A percentile compares a stretch with the other conserved stretches of the same genome.
Evolutionary conservation across 2,329 filamentous ascomycete species (phyloP).

Genomic region (Aspergillus felis): DNA sequence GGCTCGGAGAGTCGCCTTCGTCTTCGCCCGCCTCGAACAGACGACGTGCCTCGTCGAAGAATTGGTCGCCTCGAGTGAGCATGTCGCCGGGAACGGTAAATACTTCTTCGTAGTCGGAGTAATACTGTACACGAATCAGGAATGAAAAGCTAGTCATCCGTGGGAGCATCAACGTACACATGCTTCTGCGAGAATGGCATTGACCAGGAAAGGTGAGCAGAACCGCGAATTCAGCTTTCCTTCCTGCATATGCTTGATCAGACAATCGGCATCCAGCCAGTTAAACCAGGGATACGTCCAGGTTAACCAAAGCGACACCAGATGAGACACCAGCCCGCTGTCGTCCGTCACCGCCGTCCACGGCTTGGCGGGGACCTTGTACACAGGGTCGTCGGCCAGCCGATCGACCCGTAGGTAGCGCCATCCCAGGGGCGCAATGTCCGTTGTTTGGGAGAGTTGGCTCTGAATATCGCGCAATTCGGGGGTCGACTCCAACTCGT

Average conservation of each 20-base stretch:
- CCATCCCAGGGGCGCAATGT: constrained; percentile 5
- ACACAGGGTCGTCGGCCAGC: constrained; percentile 22
- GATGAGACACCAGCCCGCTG: constrained; percentile 29
- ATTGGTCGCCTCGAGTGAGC: constrained; percentile 23
- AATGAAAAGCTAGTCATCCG: background rate
- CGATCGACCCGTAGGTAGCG: constrained; percentile 22
- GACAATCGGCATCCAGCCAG: constrained; percentile 28
- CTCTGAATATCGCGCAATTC: constrained; percentile 14
- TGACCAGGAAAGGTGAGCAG: constrained; percentile 34
- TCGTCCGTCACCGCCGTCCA: constrained; percentile 34
- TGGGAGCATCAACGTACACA: constrained; percentile 22
- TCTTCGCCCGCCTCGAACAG: constrained; percentile 23
- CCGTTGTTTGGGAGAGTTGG: constrained; percentile 1
- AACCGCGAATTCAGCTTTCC: constrained; percentile 22
- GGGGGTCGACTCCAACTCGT: constrained; percentile 11
- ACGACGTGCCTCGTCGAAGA: constrained; percentile 28
- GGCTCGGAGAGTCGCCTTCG: constrained; percentile 16
- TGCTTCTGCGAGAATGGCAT: constrained; percentile 30
- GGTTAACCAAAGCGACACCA: constrained; percentile 32
- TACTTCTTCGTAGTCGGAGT: constrained; percentile 25
- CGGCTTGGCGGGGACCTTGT: constrained; percentile 25
- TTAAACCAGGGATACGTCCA: constrained; percentile 28
- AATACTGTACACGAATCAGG: constrained; percentile 11
- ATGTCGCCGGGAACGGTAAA: constrained; percentile 21
- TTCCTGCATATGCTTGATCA: constrained; percentile 27